These are phyloP conservation scores for Porodaedalea pini DNA, from an alignment of 1,284 basidiomycete species.

Conservation along the genomic window DNA sequence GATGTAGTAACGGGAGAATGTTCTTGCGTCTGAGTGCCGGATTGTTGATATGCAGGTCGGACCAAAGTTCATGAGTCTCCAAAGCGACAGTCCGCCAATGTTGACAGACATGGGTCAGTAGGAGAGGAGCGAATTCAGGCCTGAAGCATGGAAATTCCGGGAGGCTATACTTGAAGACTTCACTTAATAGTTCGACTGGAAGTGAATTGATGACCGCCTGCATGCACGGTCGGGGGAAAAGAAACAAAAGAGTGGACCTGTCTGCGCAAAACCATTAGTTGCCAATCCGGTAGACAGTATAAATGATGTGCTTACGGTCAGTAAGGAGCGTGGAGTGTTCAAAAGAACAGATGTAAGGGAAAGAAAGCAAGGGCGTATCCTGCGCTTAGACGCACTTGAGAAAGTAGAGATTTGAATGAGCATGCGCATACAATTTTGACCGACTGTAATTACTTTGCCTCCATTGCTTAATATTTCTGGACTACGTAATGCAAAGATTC, in stretches of 20 bases:
- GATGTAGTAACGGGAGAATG: not conserved
- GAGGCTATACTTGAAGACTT: slow-evolving; percentile 9
- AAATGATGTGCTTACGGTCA: not conserved
- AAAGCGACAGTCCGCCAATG: slow-evolving; percentile 7
- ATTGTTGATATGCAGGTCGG: slow-evolving; percentile 3
- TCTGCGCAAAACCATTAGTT: not conserved
- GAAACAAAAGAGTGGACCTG: not conserved
- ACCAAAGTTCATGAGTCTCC: slow-evolving; percentile 15
- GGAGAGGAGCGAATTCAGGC: slow-evolving; percentile 9
- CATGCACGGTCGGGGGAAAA: slow-evolving; percentile 8
- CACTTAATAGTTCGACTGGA: slow-evolving; percentile 7
- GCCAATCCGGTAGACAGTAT: not conserved
- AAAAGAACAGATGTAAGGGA: not conserved
- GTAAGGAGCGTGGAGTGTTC: slow-evolving; percentile 7
- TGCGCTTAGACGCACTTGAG: too few species aligned
- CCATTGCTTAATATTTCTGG: not conserved
- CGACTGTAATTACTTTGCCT: too few species aligned
- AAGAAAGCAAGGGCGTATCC: not conserved
- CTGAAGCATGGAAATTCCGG: slow-evolving; percentile 10
- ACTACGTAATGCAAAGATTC: not conserved
- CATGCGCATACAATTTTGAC: too few species aligned
- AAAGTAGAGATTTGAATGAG: too few species aligned
- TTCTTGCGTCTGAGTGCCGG: slow-evolving; percentile 4
- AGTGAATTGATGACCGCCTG: slow-evolving; percentile 4
- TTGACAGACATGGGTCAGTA: slow-evolving; percentile 16